A percentile compares a stretch with the other conserved stretches of the same genome.
These are phyloP conservation scores for Cyberlindnera xylosilytica DNA, from an alignment of 805 yeast genomes.

Conservation along the genomic window DNA sequence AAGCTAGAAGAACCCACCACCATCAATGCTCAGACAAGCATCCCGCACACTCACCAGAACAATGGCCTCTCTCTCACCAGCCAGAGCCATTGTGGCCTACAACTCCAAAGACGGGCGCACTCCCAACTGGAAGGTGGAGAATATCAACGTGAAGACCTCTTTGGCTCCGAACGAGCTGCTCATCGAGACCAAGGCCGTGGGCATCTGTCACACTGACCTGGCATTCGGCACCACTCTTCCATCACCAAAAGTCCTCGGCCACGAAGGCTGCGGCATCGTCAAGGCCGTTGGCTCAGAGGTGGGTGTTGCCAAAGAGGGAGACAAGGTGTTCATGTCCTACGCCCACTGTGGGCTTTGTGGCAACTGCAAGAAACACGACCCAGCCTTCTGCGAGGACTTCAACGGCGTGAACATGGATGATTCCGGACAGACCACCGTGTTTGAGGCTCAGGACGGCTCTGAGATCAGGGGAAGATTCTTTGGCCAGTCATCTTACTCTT, in stretches of 20 bases:
- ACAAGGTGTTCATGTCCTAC: constrained; percentile 6
- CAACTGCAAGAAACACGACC: background rate
- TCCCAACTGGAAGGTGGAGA: constrained; percentile 7
- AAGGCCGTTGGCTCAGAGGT: constrained; percentile 8
- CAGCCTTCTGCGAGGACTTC: background rate
- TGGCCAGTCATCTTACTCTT: constrained; percentile 9
- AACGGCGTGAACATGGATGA: background rate
- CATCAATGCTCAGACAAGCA: too few relatives aligned
- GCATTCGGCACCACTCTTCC: background rate
- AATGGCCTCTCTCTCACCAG: background rate
- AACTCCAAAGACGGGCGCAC: background rate
- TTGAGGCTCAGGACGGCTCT: background rate
- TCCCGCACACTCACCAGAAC: background rate
- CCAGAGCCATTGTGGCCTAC: constrained; percentile 11
- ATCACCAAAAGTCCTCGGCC: constrained; percentile 9
- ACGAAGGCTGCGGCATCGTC: constrained; percentile 12
- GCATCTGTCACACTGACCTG: constrained; percentile 13
- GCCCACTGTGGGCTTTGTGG: constrained; percentile 3
- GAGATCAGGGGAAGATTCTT: constrained; percentile 7
- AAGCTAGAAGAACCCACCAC: too few relatives aligned
- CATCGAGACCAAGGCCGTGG: constrained; percentile 6
- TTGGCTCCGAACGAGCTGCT: constrained; percentile 8
- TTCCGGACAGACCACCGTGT: background rate
- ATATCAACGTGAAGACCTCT: constrained; percentile 1
- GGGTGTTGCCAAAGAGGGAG: constrained; percentile 4